Base-by-base conservation (phyloP, 2,329 filamentous ascomycete genomes). In the Sporothrix pallida region DNA sequence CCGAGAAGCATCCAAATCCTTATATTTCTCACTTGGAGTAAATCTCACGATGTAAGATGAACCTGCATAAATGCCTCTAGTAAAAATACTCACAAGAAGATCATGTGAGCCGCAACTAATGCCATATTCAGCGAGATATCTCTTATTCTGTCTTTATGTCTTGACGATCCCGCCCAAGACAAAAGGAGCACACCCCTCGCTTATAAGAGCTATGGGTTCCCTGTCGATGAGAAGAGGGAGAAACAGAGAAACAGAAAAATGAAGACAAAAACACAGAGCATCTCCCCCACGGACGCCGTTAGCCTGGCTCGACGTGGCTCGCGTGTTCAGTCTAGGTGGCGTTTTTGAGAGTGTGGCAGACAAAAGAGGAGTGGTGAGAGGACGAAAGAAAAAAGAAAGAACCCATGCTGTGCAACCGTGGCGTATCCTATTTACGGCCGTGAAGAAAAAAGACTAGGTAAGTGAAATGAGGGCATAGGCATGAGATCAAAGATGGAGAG, bases 361-460 rank as follows among this genome's bases (percentile, higher is more conserved):
- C 31, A 37, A 37, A 37, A 37, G 31, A 37, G 31, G 31, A 6
- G 31, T 37, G 60, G n/a, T 60, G 56, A 26, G 2, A 65, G 37
- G 8, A 12, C 5, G 3, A 42, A 20, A 63, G 9, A 20, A 5
- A 20, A 48, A 17, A 20, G 31, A 7, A 37, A 23, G 20, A 23
- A 9, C 62, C 67, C 67, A 20, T 48, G 69, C 20, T 62, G 69
- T 62, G 42, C 26, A 54, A 54, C 67, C 7, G 63, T 68, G 63
- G 44, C 63, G 26, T 23, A 10, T 52, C 23, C 48, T 54, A 54
- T 69, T 69, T 69, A 69, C 67, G 67, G 67, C 48, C 67, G 67
- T 69, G 48, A 69, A 46, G 44, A 20, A 15, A 20, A 20, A 12
- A 56, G 26, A 23, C 4, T 2, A 15, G 1, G 42, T 15, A n/a